These are phyloP conservation scores for Vigna trinervia DNA, from an alignment of 306 rosid species.

Conservation along the genomic window DNA sequence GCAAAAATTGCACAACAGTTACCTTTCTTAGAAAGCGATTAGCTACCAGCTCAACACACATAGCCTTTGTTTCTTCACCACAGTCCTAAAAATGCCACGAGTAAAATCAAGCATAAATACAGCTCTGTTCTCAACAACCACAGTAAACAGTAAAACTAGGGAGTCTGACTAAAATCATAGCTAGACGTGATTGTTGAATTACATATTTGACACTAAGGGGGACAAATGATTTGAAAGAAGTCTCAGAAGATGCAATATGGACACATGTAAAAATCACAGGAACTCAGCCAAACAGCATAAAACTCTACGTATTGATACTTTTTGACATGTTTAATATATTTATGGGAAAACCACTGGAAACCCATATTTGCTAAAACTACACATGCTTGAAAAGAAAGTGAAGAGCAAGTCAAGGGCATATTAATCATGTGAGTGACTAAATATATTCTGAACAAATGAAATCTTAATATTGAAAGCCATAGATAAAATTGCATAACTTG, in stretches of 20 bases:
- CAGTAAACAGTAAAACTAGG: slow-evolving; percentile 24
- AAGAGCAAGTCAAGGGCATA: slow-evolving; percentile 24
- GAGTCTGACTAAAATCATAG: slow-evolving; percentile 20
- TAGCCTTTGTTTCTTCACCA: slow-evolving; percentile 66
- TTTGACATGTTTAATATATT: slow-evolving; percentile 1
- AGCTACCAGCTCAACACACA: slow-evolving; percentile 92
- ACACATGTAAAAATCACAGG: not conserved
- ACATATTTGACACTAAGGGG: not conserved
- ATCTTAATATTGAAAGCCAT: slow-evolving; percentile 1
- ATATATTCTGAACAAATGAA: slow-evolving; percentile 7
- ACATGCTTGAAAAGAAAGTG: slow-evolving; percentile 12
- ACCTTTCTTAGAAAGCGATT: slow-evolving; percentile 97
- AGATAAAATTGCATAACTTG: slow-evolving; percentile 33
- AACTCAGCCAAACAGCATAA: slow-evolving; percentile 21
- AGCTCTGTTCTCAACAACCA: slow-evolving; percentile 21
- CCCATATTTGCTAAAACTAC: slow-evolving; percentile 5
- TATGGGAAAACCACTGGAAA: slow-evolving; percentile 18
- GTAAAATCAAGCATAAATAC: slow-evolving; percentile 38
- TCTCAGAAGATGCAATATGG: slow-evolving; percentile 17
- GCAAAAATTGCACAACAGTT: slow-evolving; percentile 37
- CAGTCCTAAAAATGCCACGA: slow-evolving; percentile 59
- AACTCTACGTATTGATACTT: not conserved
- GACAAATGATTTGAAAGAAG: slow-evolving; percentile 10
- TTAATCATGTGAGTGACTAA: not conserved
- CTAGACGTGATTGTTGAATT: slow-evolving; percentile 21